Base-by-base conservation (phyloP, 768 basidiomycete genomes). In the Phylloporus sp. region DNA sequence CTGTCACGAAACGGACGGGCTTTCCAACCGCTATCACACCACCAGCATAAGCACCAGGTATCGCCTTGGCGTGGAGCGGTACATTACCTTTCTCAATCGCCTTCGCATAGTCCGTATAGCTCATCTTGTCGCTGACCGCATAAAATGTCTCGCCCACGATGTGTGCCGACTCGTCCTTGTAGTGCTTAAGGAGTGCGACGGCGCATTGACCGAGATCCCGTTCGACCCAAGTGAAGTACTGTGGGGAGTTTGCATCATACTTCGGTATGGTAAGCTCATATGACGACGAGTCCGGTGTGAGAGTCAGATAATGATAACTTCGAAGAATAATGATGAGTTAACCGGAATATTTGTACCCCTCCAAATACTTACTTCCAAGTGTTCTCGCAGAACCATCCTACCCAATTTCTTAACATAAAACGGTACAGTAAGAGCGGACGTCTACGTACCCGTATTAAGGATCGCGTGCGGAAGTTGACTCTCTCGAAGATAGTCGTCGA, bases 311-410 rank as follows among this genome's bases (percentile, higher is more conserved):
- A 13, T 46, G 38, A 18, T 26, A 45, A 1, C 60, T 61, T 26
- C 1, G 9, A 20, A 5, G n/a, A 15, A 9, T 6, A 9, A 15
- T 29, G 24, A 31, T 33, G 9, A 18, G 23, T 27, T 20, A 48
- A 23, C 22, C 20, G 22, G 23, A 24, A n/a, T 15, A 22, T 31
- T 44, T n/a, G 26, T n/a, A n/a, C n/a, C n/a, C n/a, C n/a, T 5
- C 3, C 7, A 17, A 27, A 36, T 17, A 38, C 61, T 26, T 17
- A 61, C 59, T 45, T 58, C 44, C 48, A 55, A 9, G 49, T 48
- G 42, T 63, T 63, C 45, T 62, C 61, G 7, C 10, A 23, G 33
- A 61, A 62, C 59, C 62, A 63, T 17, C 62, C 56, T 62, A 34
- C 8, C 21, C 18, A n/a, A 13, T 15, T 6, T 22, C 42, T 23